These are phyloP conservation scores for Hansenula lynferdii DNA, from an alignment of 1,139 yeast genomes.

Conservation along the genomic window DNA sequence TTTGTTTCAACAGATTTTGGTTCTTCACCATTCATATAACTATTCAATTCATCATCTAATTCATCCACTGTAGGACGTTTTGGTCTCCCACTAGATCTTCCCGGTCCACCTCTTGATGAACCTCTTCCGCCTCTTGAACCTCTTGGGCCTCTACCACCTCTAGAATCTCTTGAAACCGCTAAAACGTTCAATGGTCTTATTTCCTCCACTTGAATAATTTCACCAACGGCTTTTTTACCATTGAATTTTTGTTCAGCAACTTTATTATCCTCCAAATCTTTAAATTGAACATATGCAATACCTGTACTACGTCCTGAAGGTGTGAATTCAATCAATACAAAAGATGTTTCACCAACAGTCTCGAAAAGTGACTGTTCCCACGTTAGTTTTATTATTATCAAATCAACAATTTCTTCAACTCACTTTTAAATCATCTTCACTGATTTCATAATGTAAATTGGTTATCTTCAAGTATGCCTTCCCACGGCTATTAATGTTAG, in stretches of 20 bases:
- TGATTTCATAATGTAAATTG: conserved; percentile 60
- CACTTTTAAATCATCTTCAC: conserved; percentile 47
- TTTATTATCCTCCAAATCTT: conserved; percentile 35
- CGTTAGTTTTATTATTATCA: not conserved
- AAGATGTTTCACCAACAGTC: conserved; percentile 44
- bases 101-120: not conserved
- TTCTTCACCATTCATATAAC: conserved; percentile 12
- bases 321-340: conserved; percentile 41
- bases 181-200: conserved; percentile 53
- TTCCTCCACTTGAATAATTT: conserved; percentile 50
- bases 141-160: conserved; percentile 6
- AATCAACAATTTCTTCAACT: not conserved
- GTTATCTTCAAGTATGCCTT: conserved; percentile 45
- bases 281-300: conserved; percentile 60
- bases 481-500: conserved; percentile 18
- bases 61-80: conserved; percentile 32
- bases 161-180: conserved; percentile 24
- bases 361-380: conserved; percentile 40
- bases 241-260: conserved; percentile 56
- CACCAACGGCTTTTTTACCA: conserved; percentile 74
- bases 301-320: conserved; percentile 48
- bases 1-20: too few species aligned
- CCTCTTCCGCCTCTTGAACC: conserved; percentile 6
- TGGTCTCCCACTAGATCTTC: too few species aligned
- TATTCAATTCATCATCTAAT: conserved; percentile 64